These are phyloP conservation scores for Collybia sp. DNA, from an alignment of 768 basidiomycete genomes.

Conservation along the genomic window DNA sequence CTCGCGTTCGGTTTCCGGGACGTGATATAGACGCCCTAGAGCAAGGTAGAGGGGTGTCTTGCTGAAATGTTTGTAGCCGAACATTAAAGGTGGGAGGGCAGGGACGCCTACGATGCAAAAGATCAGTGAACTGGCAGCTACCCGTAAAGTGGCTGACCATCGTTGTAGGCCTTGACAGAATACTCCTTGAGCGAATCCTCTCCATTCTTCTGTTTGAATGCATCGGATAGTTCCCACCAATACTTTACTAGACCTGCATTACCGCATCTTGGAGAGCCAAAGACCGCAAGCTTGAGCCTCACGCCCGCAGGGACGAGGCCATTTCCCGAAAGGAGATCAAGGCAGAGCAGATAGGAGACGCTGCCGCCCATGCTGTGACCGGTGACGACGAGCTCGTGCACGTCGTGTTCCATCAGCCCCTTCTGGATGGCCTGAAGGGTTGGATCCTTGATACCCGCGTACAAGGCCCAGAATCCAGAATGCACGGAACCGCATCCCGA, in stretches of 20 bases:
- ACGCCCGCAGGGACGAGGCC: conserved; percentile 14
- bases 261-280: conserved; percentile 49
- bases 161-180: conserved; percentile 50
- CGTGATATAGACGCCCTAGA: conserved; percentile 40
- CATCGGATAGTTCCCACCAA: conserved; percentile 32
- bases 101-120: conserved; percentile 25
- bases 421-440: conserved; percentile 32
- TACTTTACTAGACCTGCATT: conserved; percentile 34
- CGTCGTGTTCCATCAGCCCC: conserved; percentile 29
- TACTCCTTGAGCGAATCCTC: conserved; percentile 35
- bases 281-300: conserved; percentile 40
- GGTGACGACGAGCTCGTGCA: conserved; percentile 41
- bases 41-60: conserved; percentile 43
- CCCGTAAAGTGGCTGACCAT: conserved; percentile 30
- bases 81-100: not conserved
- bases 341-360: conserved; percentile 43
- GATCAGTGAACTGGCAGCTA: conserved; percentile 2
- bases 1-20: conserved; percentile 42
- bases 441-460: conserved; percentile 31
- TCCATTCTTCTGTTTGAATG: conserved; percentile 31
- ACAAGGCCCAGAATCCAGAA: conserved; percentile 51
- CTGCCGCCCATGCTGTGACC: conserved; percentile 58
- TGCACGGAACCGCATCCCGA: conserved; percentile 38
- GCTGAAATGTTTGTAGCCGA: conserved; percentile 10
- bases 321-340: conserved; percentile 37